Evolutionary conservation across 2,329 filamentous ascomycete species (phyloP).

Genomic region (Diaporthe velutina): DNA sequence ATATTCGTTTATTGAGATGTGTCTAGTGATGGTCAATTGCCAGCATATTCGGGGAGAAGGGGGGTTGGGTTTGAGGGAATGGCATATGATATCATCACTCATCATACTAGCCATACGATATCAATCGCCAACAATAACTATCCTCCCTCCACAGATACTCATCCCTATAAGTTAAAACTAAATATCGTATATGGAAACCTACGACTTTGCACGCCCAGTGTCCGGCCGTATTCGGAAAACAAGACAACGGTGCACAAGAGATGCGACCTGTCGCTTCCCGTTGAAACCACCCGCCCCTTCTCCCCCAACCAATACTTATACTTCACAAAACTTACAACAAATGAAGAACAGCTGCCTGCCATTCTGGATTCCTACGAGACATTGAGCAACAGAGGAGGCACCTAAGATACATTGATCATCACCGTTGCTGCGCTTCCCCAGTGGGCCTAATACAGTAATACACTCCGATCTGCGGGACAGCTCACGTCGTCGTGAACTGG

Average conservation of each 20-base stretch:
- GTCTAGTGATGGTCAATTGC: background rate
- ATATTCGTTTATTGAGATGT: background rate
- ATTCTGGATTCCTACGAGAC: background rate
- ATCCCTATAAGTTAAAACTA: too few relatives aligned
- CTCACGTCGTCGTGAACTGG: background rate
- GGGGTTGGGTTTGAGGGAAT: background rate
- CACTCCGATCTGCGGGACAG: slow-evolving; percentile 10
- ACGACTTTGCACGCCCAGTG: too few relatives aligned
- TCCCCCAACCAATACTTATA: background rate
- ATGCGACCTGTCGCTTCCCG: too few relatives aligned
- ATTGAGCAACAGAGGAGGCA: background rate
- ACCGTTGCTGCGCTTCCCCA: background rate
- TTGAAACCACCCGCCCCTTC: too few relatives aligned
- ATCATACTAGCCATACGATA: background rate
- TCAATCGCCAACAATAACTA: background rate
- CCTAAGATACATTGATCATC: background rate
- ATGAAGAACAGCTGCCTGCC: background rate
- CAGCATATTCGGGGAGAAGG: background rate
- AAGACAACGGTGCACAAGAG: background rate
- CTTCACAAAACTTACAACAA: too few relatives aligned
- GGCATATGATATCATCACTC: slow-evolving; percentile 31
- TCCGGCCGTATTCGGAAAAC: background rate
- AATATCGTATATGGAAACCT: background rate
- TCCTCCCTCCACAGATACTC: background rate
- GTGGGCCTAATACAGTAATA: background rate